Evolutionary conservation across 192 early-diverging fungal species (phyloP), one percentile per base, ranked within the genome.

Genomic region (Podila minutissima): DNA sequence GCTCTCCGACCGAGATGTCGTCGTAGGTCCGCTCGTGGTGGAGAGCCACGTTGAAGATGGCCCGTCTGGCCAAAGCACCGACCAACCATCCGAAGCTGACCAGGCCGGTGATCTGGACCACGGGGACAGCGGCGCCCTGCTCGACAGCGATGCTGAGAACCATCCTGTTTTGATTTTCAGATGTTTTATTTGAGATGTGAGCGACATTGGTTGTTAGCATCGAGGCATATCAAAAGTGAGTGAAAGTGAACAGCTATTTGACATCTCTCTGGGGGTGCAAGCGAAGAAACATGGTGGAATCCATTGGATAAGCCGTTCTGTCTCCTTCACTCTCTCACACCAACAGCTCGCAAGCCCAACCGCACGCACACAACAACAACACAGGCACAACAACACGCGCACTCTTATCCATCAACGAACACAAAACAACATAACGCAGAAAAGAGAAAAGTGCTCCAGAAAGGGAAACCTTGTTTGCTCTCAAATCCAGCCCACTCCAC

Each of bases 71-170:
- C n/a, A 81, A 46, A 59, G 77, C 33, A 55, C 77, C 71, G 46
- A 69, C 49, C 71, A 81, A 61, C 71, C 77, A 81, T 32, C 77
- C 77, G 53, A 81, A 67, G 37, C 66, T 73, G 62, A 81, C 33
- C 7, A 69, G 67, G 62, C 71, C 48, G 28, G 51, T 63, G 15
- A 67, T 13, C 22, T 73, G 55, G 22, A 81, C 65, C 0, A 73
- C 48, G 20, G 77, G 77, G 9, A 81, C 77, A 0, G 15, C 50
- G 32, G 24, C 31, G 28, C 71, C 66, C 32, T 81, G 77, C 49
- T 81, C 77, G 41, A 81, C 24, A 41, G 55, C 46, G 64, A 81
- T 81, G 62, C 77, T 81, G 35, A 81, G 71, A 26, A 72, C 58
- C 77, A 81, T 81, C 66, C 77, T 81, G 48, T n/a, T n/a, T 20